phyloP scores from a whole-genome alignment of 139 green algal species.

The Volvox africanus region DNA sequence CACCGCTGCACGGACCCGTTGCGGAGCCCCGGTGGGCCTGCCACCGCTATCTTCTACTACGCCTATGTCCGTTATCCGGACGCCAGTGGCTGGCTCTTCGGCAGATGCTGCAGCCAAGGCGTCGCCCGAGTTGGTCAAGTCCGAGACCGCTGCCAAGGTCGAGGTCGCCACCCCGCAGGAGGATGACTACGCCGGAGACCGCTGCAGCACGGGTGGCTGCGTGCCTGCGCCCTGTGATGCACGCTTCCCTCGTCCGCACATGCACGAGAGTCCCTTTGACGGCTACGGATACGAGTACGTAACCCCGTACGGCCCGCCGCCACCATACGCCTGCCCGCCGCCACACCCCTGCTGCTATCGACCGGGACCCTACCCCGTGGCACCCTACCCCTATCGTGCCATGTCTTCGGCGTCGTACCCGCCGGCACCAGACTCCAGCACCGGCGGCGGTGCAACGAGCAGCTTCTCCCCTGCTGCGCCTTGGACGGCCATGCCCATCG shows the following conservation, averaged over 20 bases:
- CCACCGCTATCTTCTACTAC: not conserved
- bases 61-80: not conserved
- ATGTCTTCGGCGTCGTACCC: not conserved
- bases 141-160: not conserved
- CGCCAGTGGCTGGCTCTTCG: too few species aligned
- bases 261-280: not conserved
- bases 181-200: not conserved
- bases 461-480: not conserved
- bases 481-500: not conserved
- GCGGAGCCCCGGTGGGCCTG: not conserved
- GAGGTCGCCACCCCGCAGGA: not conserved
- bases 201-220: constrained; percentile 22
- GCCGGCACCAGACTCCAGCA: not conserved
- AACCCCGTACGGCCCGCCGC: not conserved
- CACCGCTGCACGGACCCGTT: not conserved
- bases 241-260: not conserved
- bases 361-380: not conserved
- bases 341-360: not conserved
- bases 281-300: not conserved
- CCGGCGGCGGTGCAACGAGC: not conserved
- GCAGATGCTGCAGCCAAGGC: not conserved
- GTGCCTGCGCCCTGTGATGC: not conserved
- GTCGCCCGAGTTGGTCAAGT: not conserved
- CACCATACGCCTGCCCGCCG: not conserved
- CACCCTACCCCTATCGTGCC: not conserved